phyloP scores from a whole-genome alignment of 2,329 filamentous ascomycete species.

The Colletotrichum tropicicola region DNA sequence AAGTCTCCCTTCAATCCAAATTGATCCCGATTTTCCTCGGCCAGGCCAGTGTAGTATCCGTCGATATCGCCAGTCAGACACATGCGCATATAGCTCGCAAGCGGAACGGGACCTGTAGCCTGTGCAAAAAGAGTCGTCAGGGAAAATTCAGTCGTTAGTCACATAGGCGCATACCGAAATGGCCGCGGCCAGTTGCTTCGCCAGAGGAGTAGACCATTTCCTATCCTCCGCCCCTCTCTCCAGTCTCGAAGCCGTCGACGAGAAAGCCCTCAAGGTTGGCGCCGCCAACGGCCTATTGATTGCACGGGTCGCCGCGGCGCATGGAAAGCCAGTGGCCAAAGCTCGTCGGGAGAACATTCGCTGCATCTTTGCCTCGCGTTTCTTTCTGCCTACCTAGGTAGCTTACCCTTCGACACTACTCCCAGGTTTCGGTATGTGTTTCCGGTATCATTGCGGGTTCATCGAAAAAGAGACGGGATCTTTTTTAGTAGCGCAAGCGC shows the following conservation, averaged over 20 bases:
- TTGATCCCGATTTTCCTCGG: conserved; percentile 77
- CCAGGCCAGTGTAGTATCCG: conserved; percentile 89
- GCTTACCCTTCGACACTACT: conserved; percentile 1
- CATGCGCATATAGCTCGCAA: conserved; percentile 98
- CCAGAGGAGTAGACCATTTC: conserved; percentile 91
- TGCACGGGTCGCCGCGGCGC: not conserved
- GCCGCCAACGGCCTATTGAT: not conserved
- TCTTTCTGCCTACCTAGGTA: no score
- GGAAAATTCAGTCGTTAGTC: not conserved
- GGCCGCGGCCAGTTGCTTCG: conserved; percentile 85
- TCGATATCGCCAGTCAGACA: conserved; percentile 90
- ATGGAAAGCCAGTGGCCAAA: conserved; percentile 1
- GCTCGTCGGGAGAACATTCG: conserved; percentile 2
- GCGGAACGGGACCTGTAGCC: conserved; percentile 86
- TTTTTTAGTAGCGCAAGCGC: not conserved
- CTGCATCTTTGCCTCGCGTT: conserved; percentile 1
- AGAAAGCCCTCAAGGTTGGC: conserved; percentile 34
- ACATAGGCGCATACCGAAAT: conserved; percentile 71
- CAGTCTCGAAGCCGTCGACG: conserved; percentile 33
- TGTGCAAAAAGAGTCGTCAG: conserved; percentile 33
- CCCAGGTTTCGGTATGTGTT: not conserved
- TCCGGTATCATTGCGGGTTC: conserved; percentile 8
- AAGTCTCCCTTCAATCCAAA: conserved; percentile 97
- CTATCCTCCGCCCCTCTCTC: conserved; percentile 50
- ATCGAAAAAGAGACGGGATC: not conserved